A percentile compares a stretch with the other conserved stretches of the same genome.
Conservation (phyloP, 345 rosid genomes). For the Sapria himalayana region DNA sequence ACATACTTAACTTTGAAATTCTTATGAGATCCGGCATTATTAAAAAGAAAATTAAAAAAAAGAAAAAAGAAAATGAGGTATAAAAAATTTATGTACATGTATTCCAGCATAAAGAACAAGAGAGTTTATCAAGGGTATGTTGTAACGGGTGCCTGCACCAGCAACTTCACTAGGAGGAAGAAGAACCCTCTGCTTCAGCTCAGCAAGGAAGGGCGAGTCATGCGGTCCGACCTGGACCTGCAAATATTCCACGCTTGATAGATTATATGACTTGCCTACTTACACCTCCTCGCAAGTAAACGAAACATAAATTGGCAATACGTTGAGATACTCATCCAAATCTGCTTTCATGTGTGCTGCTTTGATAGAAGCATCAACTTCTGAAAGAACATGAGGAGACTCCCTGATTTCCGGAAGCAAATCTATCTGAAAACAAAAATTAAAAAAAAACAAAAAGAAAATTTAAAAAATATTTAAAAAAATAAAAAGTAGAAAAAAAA, state of each 20-base stretch:
- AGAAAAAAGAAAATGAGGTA: not conserved
- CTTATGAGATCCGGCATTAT: not conserved
- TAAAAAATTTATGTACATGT: conserved; percentile 40
- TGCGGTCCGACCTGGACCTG: conserved; percentile 40
- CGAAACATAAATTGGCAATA: conserved; percentile 5
- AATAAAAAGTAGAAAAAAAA: too few relatives aligned
- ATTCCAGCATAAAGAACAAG: conserved; percentile 93
- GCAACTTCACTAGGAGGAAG: conserved; percentile 59
- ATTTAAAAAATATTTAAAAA: not conserved
- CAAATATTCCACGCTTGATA: not conserved
- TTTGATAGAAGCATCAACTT: conserved; percentile 74
- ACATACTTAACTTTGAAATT: too few relatives aligned
- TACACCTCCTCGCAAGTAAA: not conserved
- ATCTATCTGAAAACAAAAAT: conserved; percentile 44
- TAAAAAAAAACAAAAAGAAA: not conserved
- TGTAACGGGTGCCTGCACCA: conserved; percentile 75
- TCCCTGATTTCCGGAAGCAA: conserved; percentile 77
- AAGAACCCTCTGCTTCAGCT: conserved; percentile 64
- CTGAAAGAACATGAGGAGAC: conserved; percentile 65
- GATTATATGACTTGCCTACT: not conserved
- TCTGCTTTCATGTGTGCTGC: conserved; percentile 69
- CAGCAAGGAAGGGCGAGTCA: conserved; percentile 52
- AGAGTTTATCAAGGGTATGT: conserved; percentile 78
- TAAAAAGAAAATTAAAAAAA: not conserved
- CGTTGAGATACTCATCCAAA: conserved; percentile 91